Base-by-base conservation (phyloP, 257 asterid species). In the Fraxinus cuspidata region DNA sequence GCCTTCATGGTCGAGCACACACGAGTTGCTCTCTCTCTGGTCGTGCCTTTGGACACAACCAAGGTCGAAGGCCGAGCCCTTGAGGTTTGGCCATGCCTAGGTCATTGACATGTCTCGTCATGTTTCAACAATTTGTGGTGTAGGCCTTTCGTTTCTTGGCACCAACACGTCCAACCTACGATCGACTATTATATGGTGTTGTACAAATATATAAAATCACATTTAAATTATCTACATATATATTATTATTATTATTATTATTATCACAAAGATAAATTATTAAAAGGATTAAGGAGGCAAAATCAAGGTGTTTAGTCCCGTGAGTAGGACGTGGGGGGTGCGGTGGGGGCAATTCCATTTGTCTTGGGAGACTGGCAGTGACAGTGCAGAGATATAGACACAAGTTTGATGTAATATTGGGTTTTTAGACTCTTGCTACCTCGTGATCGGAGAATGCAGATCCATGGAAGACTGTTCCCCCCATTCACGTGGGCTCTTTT, bases 391-490 rank as follows among this genome's bases (percentile, higher is more conserved):
- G 78, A 67, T 73, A 76, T 83, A 84, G 91, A 90, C 88, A 85
- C 75, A 70, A 85, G 83, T 81, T 86, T 78, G 86, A 66, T 83
- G 90, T 84, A 53, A 53, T 53, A 77, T 85, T 79, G 86, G 86
- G 73, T 81, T 80, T 87, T 47, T 15, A 7, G 21, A n/a, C 34
- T 71, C 19, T 71, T 85, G 74, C 76, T 79, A 82, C 96, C 93
- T 91, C 97, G 98, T 90, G 98, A 93, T 93, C 93, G 97, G 92
- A 74, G 96, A 93, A 80, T 87, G 88, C 96, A 93, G 94, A 93
- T 93, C 96, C 92, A 88, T 93, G 93, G 97, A 90, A 91, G 96
- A 91, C 97, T 93, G 97, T 87, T 89, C 97, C 96, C 89, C 72
- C 81, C 83, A 79, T 88, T 93, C 98, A 93, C 97, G 96, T 91